Conservation (phyloP, 228 moss, liverwort and hornwort species). For the Sphagnum magellanicum region DNA sequence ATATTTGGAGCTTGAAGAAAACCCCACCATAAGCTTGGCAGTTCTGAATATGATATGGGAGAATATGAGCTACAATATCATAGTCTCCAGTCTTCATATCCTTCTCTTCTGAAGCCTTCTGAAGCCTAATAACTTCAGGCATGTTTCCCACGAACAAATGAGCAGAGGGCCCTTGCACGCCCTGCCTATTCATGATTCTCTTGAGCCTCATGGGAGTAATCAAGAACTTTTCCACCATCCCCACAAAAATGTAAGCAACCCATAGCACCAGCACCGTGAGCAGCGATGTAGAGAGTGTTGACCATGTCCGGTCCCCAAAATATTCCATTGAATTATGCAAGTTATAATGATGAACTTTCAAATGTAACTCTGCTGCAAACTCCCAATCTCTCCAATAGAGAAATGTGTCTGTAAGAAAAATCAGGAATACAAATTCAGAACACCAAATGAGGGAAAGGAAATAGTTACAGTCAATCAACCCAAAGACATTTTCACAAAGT, state of each 20-base stretch:
- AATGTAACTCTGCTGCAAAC: too few relatives aligned
- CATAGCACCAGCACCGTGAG: neutral
- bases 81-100: constrained; percentile 9
- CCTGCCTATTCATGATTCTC: constrained; percentile 2
- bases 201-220: constrained; percentile 2
- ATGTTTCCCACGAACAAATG: constrained; percentile 3
- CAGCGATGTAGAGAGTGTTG: neutral
- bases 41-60: neutral
- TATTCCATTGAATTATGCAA: too few relatives aligned
- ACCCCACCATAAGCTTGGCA: neutral
- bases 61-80: neutral
- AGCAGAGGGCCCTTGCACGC: constrained; percentile 3
- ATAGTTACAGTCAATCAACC: too few relatives aligned
- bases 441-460: too few relatives aligned
- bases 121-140: neutral
- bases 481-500: too few relatives aligned
- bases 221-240: neutral
- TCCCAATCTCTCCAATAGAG: too few relatives aligned
- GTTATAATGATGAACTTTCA: too few relatives aligned
- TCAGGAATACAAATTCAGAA: too few relatives aligned
- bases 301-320: too few relatives aligned
- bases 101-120: neutral
- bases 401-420: too few relatives aligned
- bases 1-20: too few relatives aligned
- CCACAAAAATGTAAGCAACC: neutral